These are phyloP conservation scores for Hanseniaspora jakobsenii DNA, from an alignment of 805 yeast species.

Conservation along the genomic window DNA sequence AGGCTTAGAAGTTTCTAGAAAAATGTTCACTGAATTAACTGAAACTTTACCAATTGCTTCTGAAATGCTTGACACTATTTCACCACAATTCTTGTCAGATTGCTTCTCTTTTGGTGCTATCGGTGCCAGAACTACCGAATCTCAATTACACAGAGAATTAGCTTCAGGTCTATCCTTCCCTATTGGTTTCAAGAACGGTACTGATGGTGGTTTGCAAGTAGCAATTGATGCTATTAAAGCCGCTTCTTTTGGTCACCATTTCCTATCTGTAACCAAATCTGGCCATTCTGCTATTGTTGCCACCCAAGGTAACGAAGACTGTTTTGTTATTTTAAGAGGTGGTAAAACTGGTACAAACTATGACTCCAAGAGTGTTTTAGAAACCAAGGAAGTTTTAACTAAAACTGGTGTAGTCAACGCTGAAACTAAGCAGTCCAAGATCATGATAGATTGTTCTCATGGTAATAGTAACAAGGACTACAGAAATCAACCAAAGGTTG, in stretches of 20 bases:
- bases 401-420: slow-evolving; percentile 39
- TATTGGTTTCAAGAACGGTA: slow-evolving; percentile 95
- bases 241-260: slow-evolving; percentile 86
- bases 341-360: slow-evolving; percentile 88
- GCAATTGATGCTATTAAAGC: slow-evolving; percentile 91
- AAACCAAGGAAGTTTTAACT: slow-evolving; percentile 49
- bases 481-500: slow-evolving; percentile 86
- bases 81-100: slow-evolving; percentile 90
- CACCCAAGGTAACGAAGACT: slow-evolving; percentile 83
- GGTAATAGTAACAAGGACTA: slow-evolving; percentile 88
- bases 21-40: slow-evolving; percentile 73
- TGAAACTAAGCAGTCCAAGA: slow-evolving; percentile 40
- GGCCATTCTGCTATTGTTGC: slow-evolving; percentile 94
- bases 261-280: slow-evolving; percentile 87
- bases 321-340: slow-evolving; percentile 88
- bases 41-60: slow-evolving; percentile 79
- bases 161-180: slow-evolving; percentile 97
- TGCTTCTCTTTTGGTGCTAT: slow-evolving; percentile 93
- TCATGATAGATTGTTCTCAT: slow-evolving; percentile 96
- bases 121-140: slow-evolving; percentile 98
- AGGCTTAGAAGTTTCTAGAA: slow-evolving; percentile 81
- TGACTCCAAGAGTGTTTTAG: slow-evolving; percentile 60
- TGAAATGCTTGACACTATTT: slow-evolving; percentile 94
- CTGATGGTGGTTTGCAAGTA: slow-evolving; percentile 90
- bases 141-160: slow-evolving; percentile 91